Evolutionary conservation across 768 basidiomycete genomes (phyloP).

Genomic region (Pleurotus sapidus): DNA sequence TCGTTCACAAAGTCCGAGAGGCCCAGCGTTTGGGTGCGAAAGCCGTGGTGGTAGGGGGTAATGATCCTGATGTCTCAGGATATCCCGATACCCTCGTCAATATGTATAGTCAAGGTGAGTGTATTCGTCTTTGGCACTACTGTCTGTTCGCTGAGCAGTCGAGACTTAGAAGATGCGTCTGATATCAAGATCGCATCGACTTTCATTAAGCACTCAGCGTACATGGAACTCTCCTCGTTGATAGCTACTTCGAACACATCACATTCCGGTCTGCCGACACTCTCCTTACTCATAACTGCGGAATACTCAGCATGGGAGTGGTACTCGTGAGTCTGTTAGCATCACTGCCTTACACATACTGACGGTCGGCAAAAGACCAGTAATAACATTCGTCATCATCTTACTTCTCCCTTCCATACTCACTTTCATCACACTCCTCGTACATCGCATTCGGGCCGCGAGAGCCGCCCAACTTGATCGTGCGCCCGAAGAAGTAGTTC

Average conservation of each 20-base stretch:
- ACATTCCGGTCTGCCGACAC: conserved; percentile 71
- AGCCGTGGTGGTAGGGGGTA: conserved; percentile 91
- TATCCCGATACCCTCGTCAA: conserved; percentile 78
- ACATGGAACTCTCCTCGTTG: conserved; percentile 62
- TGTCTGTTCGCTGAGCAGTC: conserved; percentile 7
- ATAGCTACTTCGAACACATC: conserved; percentile 76
- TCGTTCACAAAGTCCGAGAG: conserved; percentile 82
- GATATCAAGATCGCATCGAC: conserved; percentile 84
- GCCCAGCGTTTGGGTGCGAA: conserved; percentile 74
- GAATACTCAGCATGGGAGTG: conserved; percentile 88
- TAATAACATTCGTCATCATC: conserved; percentile 83
- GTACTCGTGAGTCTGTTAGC: conserved; percentile 67
- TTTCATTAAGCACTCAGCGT: conserved; percentile 86
- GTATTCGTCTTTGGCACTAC: conserved; percentile 16
- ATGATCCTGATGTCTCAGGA: conserved; percentile 60
- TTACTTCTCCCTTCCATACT: conserved; percentile 87
- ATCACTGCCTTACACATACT: conserved; percentile 8
- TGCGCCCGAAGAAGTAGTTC: conserved; percentile 79
- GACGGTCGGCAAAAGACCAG: conserved; percentile 48
- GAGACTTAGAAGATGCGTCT: conserved; percentile 68
- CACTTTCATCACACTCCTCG: conserved; percentile 84
- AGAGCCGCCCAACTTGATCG: conserved; percentile 82
- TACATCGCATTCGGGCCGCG: conserved; percentile 84
- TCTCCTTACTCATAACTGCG: conserved; percentile 73
- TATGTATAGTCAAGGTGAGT: conserved; percentile 86